A percentile compares a stretch with the other conserved stretches of the same genome.
Conservation (phyloP, 2,329 filamentous ascomycete species). For the Clonostachys rosea region DNA sequence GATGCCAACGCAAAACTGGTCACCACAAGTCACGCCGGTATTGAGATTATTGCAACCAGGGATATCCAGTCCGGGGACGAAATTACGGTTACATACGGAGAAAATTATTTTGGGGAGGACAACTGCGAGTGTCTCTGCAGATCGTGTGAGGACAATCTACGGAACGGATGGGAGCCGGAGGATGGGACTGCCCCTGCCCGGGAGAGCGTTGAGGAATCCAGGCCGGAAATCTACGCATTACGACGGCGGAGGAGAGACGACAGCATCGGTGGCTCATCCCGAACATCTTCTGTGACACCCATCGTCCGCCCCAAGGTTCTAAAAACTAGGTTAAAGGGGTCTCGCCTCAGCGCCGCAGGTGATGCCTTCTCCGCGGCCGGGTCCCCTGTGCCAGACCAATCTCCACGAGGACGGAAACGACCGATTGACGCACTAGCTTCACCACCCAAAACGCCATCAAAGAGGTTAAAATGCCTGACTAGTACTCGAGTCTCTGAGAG, state of each 20-base stretch:
- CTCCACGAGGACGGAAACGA: slow-evolving; percentile 27
- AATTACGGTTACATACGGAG: slow-evolving; percentile 93
- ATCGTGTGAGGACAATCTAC: slow-evolving; percentile 71
- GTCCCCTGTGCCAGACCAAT: slow-evolving; percentile 17
- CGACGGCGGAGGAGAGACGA: slow-evolving; percentile 48
- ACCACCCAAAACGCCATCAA: slow-evolving; percentile 51
- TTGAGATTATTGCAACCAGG: slow-evolving; percentile 81
- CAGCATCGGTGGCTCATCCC: slow-evolving; percentile 42
- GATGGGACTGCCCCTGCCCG: slow-evolving; percentile 39
- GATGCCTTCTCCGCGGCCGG: slow-evolving; percentile 23
- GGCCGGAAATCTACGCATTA: slow-evolving; percentile 48
- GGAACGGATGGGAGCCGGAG: slow-evolving; percentile 76
- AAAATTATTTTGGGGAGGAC: slow-evolving; percentile 90
- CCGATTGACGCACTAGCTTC: slow-evolving; percentile 40
- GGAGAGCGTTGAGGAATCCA: slow-evolving; percentile 47
- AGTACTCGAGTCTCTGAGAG: slow-evolving; percentile 18
- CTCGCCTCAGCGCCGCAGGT: slow-evolving; percentile 21
- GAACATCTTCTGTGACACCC: slow-evolving; percentile 53
- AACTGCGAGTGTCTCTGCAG: slow-evolving; percentile 93
- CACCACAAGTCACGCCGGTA: slow-evolving; percentile 78
- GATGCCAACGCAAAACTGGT: slow-evolving; percentile 84
- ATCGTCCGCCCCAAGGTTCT: slow-evolving; percentile 47
- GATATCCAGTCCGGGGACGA: slow-evolving; percentile 86
- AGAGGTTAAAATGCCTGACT: slow-evolving; percentile 33
- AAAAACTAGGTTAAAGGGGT: slow-evolving; percentile 26